Evolutionary conservation across 2,329 filamentous ascomycete genomes (phyloP).

Genomic region (Pseudogymnoascus sp.): DNA sequence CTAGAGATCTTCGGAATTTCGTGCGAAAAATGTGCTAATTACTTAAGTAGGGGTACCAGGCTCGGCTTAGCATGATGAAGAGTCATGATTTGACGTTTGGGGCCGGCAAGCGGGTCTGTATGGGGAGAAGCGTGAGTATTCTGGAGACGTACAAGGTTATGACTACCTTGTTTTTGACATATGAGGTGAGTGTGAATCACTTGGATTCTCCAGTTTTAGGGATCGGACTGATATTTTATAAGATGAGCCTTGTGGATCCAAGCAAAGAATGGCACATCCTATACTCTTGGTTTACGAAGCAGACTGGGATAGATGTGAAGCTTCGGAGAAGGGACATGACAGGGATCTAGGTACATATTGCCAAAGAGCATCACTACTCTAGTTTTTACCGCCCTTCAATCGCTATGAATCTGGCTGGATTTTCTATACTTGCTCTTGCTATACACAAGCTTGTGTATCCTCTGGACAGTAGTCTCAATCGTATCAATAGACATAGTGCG

Average conservation of each 20-base stretch:
- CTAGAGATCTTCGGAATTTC: neutral
- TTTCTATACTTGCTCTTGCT: too few relatives aligned
- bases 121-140: constrained; percentile 35
- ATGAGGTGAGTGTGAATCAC: constrained; percentile 29
- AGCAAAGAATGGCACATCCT: constrained; percentile 32
- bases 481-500: too few relatives aligned
- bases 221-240: constrained; percentile 11
- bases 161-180: constrained; percentile 37
- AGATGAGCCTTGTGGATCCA: constrained; percentile 31
- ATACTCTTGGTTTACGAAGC: constrained; percentile 35
- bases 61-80: constrained; percentile 32
- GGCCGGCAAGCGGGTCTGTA: constrained; percentile 34
- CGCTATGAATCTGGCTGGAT: neutral
- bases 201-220: neutral
- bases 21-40: neutral
- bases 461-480: too few relatives aligned
- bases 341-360: neutral
- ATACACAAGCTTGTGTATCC: too few relatives aligned
- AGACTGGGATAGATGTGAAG: constrained; percentile 21
- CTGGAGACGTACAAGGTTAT: constrained; percentile 40
- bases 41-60: constrained; percentile 21
- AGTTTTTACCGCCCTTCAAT: neutral
- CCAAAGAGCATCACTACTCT: neutral
- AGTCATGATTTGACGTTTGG: constrained; percentile 35
- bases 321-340: constrained; percentile 11